Evolutionary conservation across 2,329 filamentous ascomycete species (phyloP).

Genomic region (Clarireedia hainanense): DNA sequence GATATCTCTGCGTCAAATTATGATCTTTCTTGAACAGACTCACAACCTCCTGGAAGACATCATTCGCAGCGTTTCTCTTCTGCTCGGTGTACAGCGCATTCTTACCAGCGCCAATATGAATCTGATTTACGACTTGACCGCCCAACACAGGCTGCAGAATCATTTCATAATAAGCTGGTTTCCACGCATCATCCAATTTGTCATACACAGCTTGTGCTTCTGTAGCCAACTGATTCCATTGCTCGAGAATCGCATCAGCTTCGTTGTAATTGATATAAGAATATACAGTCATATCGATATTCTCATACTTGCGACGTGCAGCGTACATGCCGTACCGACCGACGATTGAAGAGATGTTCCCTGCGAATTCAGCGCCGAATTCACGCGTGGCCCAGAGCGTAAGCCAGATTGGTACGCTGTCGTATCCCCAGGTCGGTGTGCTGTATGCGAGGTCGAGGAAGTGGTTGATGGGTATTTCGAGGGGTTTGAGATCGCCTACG

Average conservation of each 20-base stretch:
- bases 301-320: conserved; percentile 53
- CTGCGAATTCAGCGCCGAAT: conserved; percentile 42
- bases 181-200: conserved; percentile 39
- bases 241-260: conserved; percentile 47
- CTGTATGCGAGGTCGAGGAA: conserved; percentile 64
- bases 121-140: conserved; percentile 47
- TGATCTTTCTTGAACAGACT: conserved; percentile 49
- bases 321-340: conserved; percentile 49
- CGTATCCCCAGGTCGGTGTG: conserved; percentile 45
- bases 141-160: conserved; percentile 53
- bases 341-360: conserved; percentile 43
- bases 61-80: conserved; percentile 48
- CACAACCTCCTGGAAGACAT: conserved; percentile 43
- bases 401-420: conserved; percentile 49
- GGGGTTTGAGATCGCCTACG: conserved; percentile 54
- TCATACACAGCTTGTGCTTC: conserved; percentile 50
- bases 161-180: conserved; percentile 55
- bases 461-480: conserved; percentile 57
- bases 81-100: conserved; percentile 50
- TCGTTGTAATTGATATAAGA: conserved; percentile 58
- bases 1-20: conserved; percentile 47
- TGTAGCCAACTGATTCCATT: conserved; percentile 45
- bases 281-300: conserved; percentile 50
- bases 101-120: conserved; percentile 41
- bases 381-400: conserved; percentile 48